Base-by-base conservation (phyloP, 441 rosid species). In the Eutrema salsugineum region DNA sequence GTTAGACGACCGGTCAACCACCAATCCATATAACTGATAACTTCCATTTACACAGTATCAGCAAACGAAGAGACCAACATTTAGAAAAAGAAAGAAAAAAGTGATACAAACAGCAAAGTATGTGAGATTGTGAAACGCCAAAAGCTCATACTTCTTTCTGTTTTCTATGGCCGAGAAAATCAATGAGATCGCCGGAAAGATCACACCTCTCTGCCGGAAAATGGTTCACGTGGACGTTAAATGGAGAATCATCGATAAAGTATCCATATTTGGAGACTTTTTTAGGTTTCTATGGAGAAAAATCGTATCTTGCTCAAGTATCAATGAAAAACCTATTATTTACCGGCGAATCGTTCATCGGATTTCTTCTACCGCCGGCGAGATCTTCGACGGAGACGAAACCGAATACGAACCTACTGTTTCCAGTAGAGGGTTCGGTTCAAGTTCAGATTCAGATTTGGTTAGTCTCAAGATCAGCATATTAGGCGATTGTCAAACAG, bases 401-500 rank as follows among this genome's bases (percentile, higher is more conserved):
- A 80, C 75, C 3, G 43, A 43, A 5, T 19, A 5, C 15, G 60
- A 78, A 51, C 48, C 79, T 28, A 17, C 68, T 66, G 64, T 62
- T 33, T 49, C 68, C 48, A 51, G 57, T 54, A 73, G 77, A 59
- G 48, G 63, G 70, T 66, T 44, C n/a, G 87, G 86, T 73, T 82
- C 71, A 22, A 81, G 75, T 62, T 63, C 82, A 59, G 96, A 86
- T 83, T 82, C 91, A 5, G 93, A 93, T 85, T 88, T 93, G 84
- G 91, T 93, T 63, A 60, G 79, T 51, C 77, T 93, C 79, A 93
- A 93, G 88, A 88, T 93, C 68, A 91, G 94, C 50, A 77, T 93
- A 80, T 69, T 93, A 73, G 98, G 97, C 17, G 97, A 93, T 76
- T 91, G 93, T 76, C 97, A 85, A 75, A 89, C 87, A 78, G 98